Base-by-base conservation (phyloP, 495 filamentous ascomycete species). In the Hypoxylon intermedium region DNA sequence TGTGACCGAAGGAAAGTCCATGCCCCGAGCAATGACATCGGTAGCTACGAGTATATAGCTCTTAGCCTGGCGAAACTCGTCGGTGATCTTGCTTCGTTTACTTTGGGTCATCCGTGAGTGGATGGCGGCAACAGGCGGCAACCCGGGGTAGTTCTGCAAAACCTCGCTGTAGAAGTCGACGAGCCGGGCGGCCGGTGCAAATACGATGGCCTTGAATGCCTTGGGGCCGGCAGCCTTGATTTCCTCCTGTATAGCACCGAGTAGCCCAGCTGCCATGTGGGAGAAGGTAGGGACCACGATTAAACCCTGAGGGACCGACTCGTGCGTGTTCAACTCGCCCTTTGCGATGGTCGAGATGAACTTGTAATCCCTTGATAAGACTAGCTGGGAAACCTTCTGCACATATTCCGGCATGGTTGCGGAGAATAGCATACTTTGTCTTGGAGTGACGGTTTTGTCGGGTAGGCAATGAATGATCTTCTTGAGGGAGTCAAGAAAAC, bases 1-100 rank as follows among this genome's bases (percentile, higher is more conserved):
- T 31, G 85, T 87, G 28, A 90, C 87, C 41, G 82, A 81, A 1
- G 87, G 87, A 69, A 90, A 90, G 69, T 92, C 88, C 85, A 92
- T 88, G 23, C 87, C 87, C 47, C 87, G 82, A 13, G 87, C 87
- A 40, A 90, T 82, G 19, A 90, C 86, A 68, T 90, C 87, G 12
- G 84, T 84, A 28, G 87, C 87, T 61, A 89, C 82, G 64, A 90
- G 71, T 51, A 89, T 78, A 28, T 82, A 79, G 21, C 73, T 71
- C 3, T 67, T 67, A 0, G 82, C 81, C 16, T 79, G 68, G 54
- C 87, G 87, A 78, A 87, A 90, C 15, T 78, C 73, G 12, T 82
- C 77, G 3, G 87, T 89, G 13, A 80, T 79, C 19, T 68, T 79
- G 6, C 83, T 87, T 53, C 87, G 79, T 28, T 72, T 75, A 36